Base-by-base conservation (phyloP, 495 filamentous ascomycete species). In the Penicillium waksmanii region DNA sequence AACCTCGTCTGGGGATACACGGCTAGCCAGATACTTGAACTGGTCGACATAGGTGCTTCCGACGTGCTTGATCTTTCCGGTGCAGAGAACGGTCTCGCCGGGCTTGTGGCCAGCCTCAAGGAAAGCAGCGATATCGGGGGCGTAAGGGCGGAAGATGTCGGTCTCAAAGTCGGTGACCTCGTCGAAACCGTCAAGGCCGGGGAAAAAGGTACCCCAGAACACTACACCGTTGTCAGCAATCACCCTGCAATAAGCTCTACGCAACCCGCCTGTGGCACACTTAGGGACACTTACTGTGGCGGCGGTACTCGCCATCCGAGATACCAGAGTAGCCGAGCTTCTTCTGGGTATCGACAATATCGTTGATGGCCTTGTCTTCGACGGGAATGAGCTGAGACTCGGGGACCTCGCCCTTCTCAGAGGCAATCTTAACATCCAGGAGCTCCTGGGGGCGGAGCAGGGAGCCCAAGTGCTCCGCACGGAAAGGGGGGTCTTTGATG, bases 381-480 rank as follows among this genome's bases (percentile, higher is more conserved):
- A 87, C 67, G 5, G 62, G 68, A 6, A 53, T 65, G 25, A 86
- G 66, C 51, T 80, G 70, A 10, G 73, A 54, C 56, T 76, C 55
- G 23, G 70, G 51, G 18, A 67, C 65, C 64, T 77, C 71, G 18
- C 78, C 78, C 46, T 80, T 72, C 60, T 90, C 87, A 23, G 82
- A 72, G 31, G 77, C 80, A 23, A 83, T 71, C 58, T 88, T 86
- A 62, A 80, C 83, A n/a, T 84, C 77, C 49, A 93, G 81, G 5
- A 95, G 83, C 27, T 82, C 66, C 43, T 89, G 72, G 42, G 91
- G 90, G 17, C 91, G 86, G 19, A 93, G 84, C 19, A 95, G 84
- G 31, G 89, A 93, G 63, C 91, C 91, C 62, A 96, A 77, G 66
- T 94, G 90, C 79, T 94, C 91, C 48, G 90, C 91, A 61, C 89